Base-by-base conservation (phyloP, 78 protist species). In the Dictyostelium intermedium region DNA sequence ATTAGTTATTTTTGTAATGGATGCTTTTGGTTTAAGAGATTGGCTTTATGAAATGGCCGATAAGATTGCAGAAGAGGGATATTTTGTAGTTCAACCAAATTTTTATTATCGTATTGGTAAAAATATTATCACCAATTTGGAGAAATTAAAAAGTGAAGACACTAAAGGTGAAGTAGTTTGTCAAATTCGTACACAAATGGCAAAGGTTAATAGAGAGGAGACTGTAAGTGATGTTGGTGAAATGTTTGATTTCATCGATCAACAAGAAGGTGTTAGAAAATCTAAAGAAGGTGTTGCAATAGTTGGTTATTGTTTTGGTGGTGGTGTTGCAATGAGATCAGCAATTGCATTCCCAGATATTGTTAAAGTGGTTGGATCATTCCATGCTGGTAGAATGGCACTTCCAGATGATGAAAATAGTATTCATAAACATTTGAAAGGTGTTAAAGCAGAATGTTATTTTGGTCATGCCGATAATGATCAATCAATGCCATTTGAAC, bases 381-480 rank as follows among this genome's bases (percentile, higher is more conserved):
- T 61, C 77, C 94, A 89, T 35, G 85, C 84, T 18, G 94, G 87
- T 50, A 14, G 70, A 30, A 1, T 89, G 0, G 94, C 63, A 10
- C 5, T 14, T 34, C 45, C 25, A 35, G 83, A 80, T 14, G 60
- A 63, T 11, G 73, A 81, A n/a, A 70, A 37, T 47, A 41, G 73
- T 20, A 25, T 35, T 47, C 47, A 41, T 10, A 20, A 66, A 27
- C 74, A 66, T 11, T 16, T 43, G 30, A 32, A 27, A 39, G 32
- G 82, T 10, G 39, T 87, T 35, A 79, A 87, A 53, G 83, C 84
- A 14, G 60, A 60, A 8, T 13, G 39, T 20, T 89, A 89, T 43
- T 80, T 78, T n/a, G 94, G 87, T 45, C 94, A 89, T 47, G 94
- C 94, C 11, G 87, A 89, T 32, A 81, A 89, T 0, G 94, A 89